Base-by-base conservation (phyloP, 2,329 filamentous ascomycete genomes). In the Lachnellula cervina region DNA sequence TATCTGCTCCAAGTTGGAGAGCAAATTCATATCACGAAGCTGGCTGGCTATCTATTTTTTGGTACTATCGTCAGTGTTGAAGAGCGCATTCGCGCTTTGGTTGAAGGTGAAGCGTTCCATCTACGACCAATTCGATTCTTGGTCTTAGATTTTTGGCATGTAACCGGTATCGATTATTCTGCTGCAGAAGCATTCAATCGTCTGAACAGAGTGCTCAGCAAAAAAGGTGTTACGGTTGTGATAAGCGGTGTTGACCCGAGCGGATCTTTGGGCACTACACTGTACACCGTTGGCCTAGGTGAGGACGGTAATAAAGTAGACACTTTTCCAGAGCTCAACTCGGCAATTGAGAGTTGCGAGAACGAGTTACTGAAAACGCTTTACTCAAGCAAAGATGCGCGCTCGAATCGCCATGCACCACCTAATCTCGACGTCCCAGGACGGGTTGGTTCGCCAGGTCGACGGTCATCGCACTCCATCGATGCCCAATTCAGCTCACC, bases 41-140 rank as follows among this genome's bases (percentile, higher is more conserved):
- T 99, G 16, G 87, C 89, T 0, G 93, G 94, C 0, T 97, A 93
- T 68, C 81, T 99, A n/a, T 99, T 99, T 77, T 99, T 99, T 64
- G 94, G 94, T 16, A 97, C 92, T 2, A 96, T 99, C 62, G 93
- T 97, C 52, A 90, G 90, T 48, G 93, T 99, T 0, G 94, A 99
- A 71, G 88, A 90, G 60, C 88, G 88, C 61, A 92, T 97, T 59
- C 83, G 92, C 21, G 83, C 80, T 4, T 75, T 97, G 34, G 86
- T 97, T 47, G 86, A 92, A 28, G 90, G 96, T 32, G 86, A 93
- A 59, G 81, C 85, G 2, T 97, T 97, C 68, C 76, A 78, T 25
- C 77, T 83, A 61, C 81, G 86, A 51, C 91, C 93, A 0, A 94
- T 97, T 68, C 87, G 90, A 62, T 99, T 91, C 69, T 77, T 99